These are phyloP conservation scores for Triglochin maritima DNA, from an alignment of 106 monocot genomes.

Conservation along the genomic window DNA sequence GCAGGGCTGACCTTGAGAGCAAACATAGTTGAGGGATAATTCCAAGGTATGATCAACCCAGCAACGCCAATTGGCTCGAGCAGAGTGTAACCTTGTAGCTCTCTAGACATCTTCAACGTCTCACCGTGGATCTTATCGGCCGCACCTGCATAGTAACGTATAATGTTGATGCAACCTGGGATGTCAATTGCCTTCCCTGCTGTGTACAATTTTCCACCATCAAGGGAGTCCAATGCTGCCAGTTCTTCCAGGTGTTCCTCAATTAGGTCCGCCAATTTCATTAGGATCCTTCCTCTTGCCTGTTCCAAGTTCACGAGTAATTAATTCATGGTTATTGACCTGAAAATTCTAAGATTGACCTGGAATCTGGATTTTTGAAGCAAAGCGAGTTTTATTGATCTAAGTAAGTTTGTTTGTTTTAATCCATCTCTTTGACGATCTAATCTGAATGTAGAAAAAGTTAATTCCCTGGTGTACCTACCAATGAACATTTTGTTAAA, in stretches of 20 bases:
- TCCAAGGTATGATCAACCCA: constrained; percentile 67
- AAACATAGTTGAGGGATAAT: constrained; percentile 47
- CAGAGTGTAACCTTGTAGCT: constrained; percentile 48
- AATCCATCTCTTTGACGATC: no score
- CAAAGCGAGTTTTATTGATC: no score
- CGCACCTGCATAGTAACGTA: constrained; percentile 38
- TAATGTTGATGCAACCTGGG: not conserved
- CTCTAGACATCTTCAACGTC: constrained; percentile 35
- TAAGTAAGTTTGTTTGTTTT: no score
- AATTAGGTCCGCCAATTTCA: constrained; percentile 28
- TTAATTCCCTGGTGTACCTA: no score
- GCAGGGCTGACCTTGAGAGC: constrained; percentile 56
- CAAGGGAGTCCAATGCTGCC: constrained; percentile 16
- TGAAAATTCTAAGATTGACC: no score
- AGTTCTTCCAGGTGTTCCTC: constrained; percentile 27
- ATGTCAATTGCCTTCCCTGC: constrained; percentile 8
- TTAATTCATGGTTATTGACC: not conserved
- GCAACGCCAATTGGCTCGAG: constrained; percentile 61
- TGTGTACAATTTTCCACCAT: constrained; percentile 23
- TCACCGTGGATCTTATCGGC: constrained; percentile 75
- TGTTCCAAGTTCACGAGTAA: not conserved
- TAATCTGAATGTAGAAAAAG: no score
- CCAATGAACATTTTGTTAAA: no score
- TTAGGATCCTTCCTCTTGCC: constrained; percentile 35
- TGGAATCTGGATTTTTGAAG: no score